Evolutionary conservation across 306 rosid genomes (phyloP).

Genomic region (Styphnolobium japonicum): DNA sequence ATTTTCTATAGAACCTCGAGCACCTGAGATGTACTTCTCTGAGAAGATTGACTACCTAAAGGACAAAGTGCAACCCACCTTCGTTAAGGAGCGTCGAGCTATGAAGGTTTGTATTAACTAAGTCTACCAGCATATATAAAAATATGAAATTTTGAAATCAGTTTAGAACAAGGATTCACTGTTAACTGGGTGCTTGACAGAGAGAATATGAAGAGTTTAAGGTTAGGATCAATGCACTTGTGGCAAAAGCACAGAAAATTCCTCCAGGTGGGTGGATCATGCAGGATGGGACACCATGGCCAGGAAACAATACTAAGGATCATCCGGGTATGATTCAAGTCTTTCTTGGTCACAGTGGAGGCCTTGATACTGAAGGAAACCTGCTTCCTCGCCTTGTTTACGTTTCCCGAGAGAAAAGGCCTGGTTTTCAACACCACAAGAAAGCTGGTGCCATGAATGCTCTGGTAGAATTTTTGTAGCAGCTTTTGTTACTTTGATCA

Average conservation of each 20-base stretch:
- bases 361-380: conserved; percentile 68
- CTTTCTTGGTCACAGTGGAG: conserved; percentile 78
- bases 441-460: conserved; percentile 87
- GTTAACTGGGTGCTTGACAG: conserved; percentile 32
- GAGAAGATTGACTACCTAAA: conserved; percentile 78
- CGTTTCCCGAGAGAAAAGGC: conserved; percentile 77
- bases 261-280: conserved; percentile 82
- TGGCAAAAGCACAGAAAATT: conserved; percentile 66
- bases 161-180: neutral
- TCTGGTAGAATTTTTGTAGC: conserved; percentile 41
- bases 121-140: neutral
- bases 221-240: conserved; percentile 66
- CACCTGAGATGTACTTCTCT: conserved; percentile 68
- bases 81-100: conserved; percentile 73
- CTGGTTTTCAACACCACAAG: conserved; percentile 76
- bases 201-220: conserved; percentile 82
- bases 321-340: conserved; percentile 87
- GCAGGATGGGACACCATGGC: conserved; percentile 93
- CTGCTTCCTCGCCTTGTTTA: conserved; percentile 78
- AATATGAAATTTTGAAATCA: neutral
- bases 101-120: conserved; percentile 63
- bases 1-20: conserved; percentile 62
- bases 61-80: conserved; percentile 80
- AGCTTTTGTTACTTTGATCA: neutral
- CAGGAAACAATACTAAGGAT: conserved; percentile 77